phyloP scores from a whole-genome alignment of 306 rosid genomes.

The Ochetophila trinervis region DNA sequence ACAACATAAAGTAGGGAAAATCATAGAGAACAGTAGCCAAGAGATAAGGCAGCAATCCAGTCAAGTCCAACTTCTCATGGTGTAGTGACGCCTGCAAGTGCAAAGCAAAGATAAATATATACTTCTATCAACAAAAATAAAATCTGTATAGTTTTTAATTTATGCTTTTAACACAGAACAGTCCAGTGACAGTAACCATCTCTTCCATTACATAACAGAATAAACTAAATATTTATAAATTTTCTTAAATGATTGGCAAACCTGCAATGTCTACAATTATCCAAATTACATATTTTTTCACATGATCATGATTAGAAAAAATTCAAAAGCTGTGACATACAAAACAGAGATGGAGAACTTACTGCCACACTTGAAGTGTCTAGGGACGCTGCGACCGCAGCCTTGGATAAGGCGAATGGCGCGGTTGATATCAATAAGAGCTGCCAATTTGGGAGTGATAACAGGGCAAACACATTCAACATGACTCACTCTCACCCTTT shows the following conservation, averaged over 20 bases:
- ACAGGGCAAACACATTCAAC: constrained; percentile 18
- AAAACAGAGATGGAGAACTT: background rate
- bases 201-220: too few species aligned
- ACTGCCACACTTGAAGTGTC: constrained; percentile 33
- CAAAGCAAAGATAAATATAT: too few species aligned
- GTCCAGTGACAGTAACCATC: too few species aligned
- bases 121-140: too few species aligned
- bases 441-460: constrained; percentile 12
- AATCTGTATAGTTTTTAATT: background rate
- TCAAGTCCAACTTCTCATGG: background rate
- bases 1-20: too few species aligned
- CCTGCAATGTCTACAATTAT: too few species aligned
- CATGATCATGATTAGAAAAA: too few species aligned
- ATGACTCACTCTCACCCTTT: constrained; percentile 19
- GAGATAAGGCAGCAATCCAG: background rate
- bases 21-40: background rate
- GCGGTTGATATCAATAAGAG: constrained; percentile 20
- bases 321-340: background rate
- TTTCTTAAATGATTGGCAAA: too few species aligned
- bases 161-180: too few species aligned
- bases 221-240: too few species aligned
- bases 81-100: constrained; percentile 14
- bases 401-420: constrained; percentile 17
- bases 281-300: too few species aligned
- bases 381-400: constrained; percentile 28